Evolutionary conservation across 2,329 filamentous ascomycete genomes (phyloP), one percentile per base, ranked within the genome.

Genomic region (Cladophialophora psammophila): DNA sequence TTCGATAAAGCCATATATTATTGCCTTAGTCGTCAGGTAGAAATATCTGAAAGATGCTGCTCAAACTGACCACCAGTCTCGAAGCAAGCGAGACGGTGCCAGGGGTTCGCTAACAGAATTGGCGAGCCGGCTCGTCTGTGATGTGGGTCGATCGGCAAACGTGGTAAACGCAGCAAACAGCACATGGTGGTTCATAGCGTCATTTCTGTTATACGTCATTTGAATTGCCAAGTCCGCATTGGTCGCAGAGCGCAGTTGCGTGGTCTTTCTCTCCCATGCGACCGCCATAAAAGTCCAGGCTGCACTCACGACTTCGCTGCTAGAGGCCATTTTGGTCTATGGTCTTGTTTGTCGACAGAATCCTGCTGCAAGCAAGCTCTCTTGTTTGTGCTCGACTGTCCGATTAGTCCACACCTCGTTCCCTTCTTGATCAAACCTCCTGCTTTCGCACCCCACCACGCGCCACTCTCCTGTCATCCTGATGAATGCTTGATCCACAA

Each of bases 401-500:
- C 5, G 26, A 26, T 50, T 31, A 10, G 10, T 26, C 18, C 26
- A 18, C 26, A 26, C 18, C 45, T 50, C 9, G 20, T 13, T 10
- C 45, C 26, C 13, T 42, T 5, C 10, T 18, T 50, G 18, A 31
- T 18, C 9, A 10, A 10, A 10, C 35, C 53, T 55, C 31, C 35
- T 35, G 15, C 52, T 18, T 26, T 48, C 50, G 40, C 58, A 26
- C 50, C 32, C 50, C 55, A 13, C 48, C 56, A 12, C 53, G 35
- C 54, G 26, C 56, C 12, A 32, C 32, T 56, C 15, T 35, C 63
- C 31, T 48, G 9, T 31, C 26, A n/a, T 35, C 45, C 57, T 58
- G 57, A 54, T 54, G 61, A 57, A 59, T 50, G 18, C 34, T 45
- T 68, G 58, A 48, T 54, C 45, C 57, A 53, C 55, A 60, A 63